These are phyloP conservation scores for Aspergillus kassunensis DNA, from an alignment of 495 filamentous ascomycete species.

Conservation along the genomic window DNA sequence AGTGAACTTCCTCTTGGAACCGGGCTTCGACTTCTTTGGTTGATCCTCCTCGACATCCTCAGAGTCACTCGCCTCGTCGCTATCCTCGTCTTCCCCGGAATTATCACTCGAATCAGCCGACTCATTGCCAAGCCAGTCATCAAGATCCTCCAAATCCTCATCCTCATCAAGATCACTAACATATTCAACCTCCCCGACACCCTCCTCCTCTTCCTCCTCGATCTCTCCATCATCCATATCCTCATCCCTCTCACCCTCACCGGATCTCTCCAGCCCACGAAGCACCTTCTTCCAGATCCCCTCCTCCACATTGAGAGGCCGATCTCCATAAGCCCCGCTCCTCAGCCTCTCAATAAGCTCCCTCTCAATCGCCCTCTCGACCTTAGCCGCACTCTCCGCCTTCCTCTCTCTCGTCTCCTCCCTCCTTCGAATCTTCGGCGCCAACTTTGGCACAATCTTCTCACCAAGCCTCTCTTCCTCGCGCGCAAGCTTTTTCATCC, in stretches of 20 bases:
- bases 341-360: conserved; percentile 89
- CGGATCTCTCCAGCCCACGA: conserved; percentile 78
- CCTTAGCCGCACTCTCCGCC: conserved; percentile 88
- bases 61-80: conserved; percentile 43
- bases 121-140: conserved; percentile 66
- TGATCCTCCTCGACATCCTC: conserved; percentile 48
- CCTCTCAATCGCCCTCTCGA: conserved; percentile 93
- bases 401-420: conserved; percentile 92
- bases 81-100: conserved; percentile 50
- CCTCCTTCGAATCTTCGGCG: conserved; percentile 84
- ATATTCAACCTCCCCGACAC: conserved; percentile 79
- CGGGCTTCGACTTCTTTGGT: conserved; percentile 47
- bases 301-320: conserved; percentile 90
- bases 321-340: conserved; percentile 91
- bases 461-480: conserved; percentile 93
- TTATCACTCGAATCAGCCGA: conserved; percentile 55
- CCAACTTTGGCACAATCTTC: conserved; percentile 80
- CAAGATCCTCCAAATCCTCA: conserved; percentile 65
- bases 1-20: conserved; percentile 66
- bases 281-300: conserved; percentile 97
- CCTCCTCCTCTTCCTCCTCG: conserved; percentile 64
- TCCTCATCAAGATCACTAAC: conserved; percentile 69
- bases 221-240: conserved; percentile 86
- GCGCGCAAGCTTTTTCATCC: conserved; percentile 74
- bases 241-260: conserved; percentile 79